Conservation (phyloP, 2,329 filamentous ascomycete species). For the Cercospora berteroae region DNA sequence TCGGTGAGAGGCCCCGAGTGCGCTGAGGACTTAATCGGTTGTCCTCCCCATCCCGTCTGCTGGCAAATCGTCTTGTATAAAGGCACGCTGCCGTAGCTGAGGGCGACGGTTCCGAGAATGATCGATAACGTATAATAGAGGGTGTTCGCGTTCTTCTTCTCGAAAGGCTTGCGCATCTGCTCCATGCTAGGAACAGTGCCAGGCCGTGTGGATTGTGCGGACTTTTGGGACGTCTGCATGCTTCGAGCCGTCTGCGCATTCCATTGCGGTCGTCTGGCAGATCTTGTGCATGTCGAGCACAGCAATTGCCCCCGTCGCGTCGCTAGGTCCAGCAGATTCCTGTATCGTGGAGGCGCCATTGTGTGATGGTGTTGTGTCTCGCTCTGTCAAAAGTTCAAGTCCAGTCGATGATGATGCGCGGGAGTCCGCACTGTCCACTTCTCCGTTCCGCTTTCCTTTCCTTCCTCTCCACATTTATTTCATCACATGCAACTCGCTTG, state of each 20-base stretch:
- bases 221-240: slow-evolving; percentile 28
- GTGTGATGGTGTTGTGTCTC: not conserved
- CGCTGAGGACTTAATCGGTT: slow-evolving; percentile 78
- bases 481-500: not conserved
- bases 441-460: not conserved
- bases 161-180: slow-evolving; percentile 62
- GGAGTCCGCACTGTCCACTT: slow-evolving; percentile 1
- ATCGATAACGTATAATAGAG: slow-evolving; percentile 72
- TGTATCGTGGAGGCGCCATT: slow-evolving; percentile 35
- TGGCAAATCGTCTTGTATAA: slow-evolving; percentile 89
- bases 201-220: slow-evolving; percentile 19
- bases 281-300: slow-evolving; percentile 24
- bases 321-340: slow-evolving; percentile 33
- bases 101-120: slow-evolving; percentile 73
- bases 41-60: slow-evolving; percentile 87
- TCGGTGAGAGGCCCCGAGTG: slow-evolving; percentile 73
- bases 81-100: slow-evolving; percentile 80
- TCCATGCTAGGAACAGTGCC: slow-evolving; percentile 58
- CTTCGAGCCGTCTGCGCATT: slow-evolving; percentile 33
- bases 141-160: slow-evolving; percentile 65
- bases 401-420: slow-evolving; percentile 3
- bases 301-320: slow-evolving; percentile 25
- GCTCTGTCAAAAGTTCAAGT: not conserved
- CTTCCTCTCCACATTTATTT: not conserved
- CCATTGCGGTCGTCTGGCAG: slow-evolving; percentile 14